These are phyloP conservation scores for Boletus barrowsii DNA, from an alignment of 768 basidiomycete genomes.

Conservation along the genomic window DNA sequence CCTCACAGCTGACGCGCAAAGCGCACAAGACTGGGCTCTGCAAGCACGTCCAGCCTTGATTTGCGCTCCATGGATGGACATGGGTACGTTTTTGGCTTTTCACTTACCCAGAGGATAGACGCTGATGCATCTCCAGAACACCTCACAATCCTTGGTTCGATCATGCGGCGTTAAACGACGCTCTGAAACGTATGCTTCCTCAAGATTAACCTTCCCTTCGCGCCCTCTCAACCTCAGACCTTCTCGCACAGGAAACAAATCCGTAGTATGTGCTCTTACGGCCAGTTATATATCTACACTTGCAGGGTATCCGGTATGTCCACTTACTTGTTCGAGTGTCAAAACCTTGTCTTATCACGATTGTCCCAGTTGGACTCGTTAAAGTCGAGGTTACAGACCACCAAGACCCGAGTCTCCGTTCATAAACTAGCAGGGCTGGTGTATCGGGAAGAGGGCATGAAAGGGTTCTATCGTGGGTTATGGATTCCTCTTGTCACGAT, in stretches of 20 bases:
- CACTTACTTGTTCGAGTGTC: neutral
- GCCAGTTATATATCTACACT: slow-evolving; percentile 92
- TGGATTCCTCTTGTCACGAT: slow-evolving; percentile 95
- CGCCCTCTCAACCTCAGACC: slow-evolving; percentile 2
- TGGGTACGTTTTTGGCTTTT: slow-evolving; percentile 38
- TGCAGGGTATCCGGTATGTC: slow-evolving; percentile 77
- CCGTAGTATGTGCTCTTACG: slow-evolving; percentile 85
- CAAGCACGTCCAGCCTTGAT: slow-evolving; percentile 54
- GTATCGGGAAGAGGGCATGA: slow-evolving; percentile 80
- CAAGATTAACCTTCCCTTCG: neutral
- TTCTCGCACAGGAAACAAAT: slow-evolving; percentile 63
- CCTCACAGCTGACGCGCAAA: slow-evolving; percentile 46
- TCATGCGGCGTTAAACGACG: slow-evolving; percentile 57
- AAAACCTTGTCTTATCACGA: neutral
- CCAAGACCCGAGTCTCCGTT: slow-evolving; percentile 70
- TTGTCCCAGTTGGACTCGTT: slow-evolving; percentile 79
- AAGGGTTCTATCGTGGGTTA: slow-evolving; percentile 86
- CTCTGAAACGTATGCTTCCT: slow-evolving; percentile 56
- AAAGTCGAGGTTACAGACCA: slow-evolving; percentile 90
- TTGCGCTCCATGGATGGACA: slow-evolving; percentile 75
- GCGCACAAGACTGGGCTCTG: slow-evolving; percentile 70
- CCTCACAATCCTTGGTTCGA: slow-evolving; percentile 63
- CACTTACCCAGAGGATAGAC: neutral
- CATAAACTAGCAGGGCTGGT: slow-evolving; percentile 67
- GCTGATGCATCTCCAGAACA: slow-evolving; percentile 36